A percentile compares a stretch with the other conserved stretches of the same genome.
Conservation (phyloP, 164 flowering plant species). For the Protea cynaroides region DNA sequence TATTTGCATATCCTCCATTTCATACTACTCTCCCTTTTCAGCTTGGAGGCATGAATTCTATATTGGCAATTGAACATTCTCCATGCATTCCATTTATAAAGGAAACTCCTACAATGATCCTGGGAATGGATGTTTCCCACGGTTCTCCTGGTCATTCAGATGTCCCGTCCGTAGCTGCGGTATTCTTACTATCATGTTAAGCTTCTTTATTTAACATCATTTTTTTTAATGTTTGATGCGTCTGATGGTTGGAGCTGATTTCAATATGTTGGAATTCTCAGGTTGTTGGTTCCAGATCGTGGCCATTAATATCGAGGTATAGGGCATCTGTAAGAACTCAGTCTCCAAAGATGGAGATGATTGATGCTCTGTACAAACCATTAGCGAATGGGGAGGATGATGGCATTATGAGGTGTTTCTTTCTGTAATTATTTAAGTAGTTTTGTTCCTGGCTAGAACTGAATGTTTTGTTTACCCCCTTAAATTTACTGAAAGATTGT, state of each 20-base stretch:
- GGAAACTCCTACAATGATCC: conserved; percentile 67
- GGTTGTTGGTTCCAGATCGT: conserved; percentile 82
- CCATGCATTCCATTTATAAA: conserved; percentile 45
- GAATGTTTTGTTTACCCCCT: too few species aligned
- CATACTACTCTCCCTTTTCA: conserved; percentile 13
- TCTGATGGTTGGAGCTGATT: background rate
- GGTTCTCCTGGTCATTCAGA: conserved; percentile 78
- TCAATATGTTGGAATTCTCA: conserved; percentile 14
- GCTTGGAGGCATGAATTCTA: conserved; percentile 86
- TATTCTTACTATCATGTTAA: conserved; percentile 13
- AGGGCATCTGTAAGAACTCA: conserved; percentile 71
- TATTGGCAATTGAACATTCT: conserved; percentile 55
- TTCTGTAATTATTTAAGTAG: background rate
- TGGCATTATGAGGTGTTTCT: conserved; percentile 73
- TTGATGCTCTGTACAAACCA: conserved; percentile 51
- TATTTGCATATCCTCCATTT: background rate
- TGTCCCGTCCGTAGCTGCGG: conserved; percentile 78
- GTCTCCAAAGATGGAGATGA: conserved; percentile 58
- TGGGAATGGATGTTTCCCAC: conserved; percentile 93
- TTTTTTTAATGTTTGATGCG: background rate
- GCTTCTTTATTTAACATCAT: background rate
- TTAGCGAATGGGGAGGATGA: conserved; percentile 50
- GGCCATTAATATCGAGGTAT: conserved; percentile 83
- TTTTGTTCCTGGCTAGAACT: too few species aligned
- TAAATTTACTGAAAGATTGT: too few species aligned